These are phyloP conservation scores for Xylaria nigripes DNA, from an alignment of 495 filamentous ascomycete genomes.

Conservation along the genomic window DNA sequence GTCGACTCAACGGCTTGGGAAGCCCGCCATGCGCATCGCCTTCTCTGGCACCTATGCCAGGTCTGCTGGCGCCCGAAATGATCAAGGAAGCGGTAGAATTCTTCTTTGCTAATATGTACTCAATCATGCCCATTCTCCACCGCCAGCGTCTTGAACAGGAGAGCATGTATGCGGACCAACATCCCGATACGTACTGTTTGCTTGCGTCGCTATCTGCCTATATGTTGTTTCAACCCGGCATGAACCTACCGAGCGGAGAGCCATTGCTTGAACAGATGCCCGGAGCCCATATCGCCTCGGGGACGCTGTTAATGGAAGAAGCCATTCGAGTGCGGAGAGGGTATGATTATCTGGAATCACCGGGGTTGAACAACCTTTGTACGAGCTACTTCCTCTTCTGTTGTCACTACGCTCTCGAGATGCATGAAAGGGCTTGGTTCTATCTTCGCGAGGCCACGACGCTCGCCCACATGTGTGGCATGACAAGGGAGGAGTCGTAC, in stretches of 20 bases:
- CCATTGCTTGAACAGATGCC: conserved; percentile 47
- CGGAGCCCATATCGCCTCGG: conserved; percentile 45
- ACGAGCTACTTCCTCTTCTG: conserved; percentile 79
- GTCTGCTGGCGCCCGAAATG: conserved; percentile 51
- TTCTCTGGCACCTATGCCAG: conserved; percentile 42
- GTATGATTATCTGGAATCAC: conserved; percentile 63
- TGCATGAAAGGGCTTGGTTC: conserved; percentile 66
- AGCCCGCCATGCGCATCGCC: conserved; percentile 37
- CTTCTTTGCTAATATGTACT: conserved; percentile 77
- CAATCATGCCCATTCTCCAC: conserved; percentile 73
- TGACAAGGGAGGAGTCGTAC: conserved; percentile 57
- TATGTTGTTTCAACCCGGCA: conserved; percentile 77
- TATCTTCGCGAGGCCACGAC: conserved; percentile 66
- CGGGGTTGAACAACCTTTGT: conserved; percentile 58
- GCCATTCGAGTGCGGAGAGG: conserved; percentile 64
- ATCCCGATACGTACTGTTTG: conserved; percentile 70
- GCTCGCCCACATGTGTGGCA: conserved; percentile 45
- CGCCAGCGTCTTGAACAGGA: conserved; percentile 58
- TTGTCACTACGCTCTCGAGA: conserved; percentile 63
- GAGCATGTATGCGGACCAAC: conserved; percentile 53
- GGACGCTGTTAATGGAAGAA: conserved; percentile 65
- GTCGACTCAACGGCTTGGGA: conserved; percentile 35
- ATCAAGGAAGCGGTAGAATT: conserved; percentile 68
- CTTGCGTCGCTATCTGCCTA: conserved; percentile 72
- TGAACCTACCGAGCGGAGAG: conserved; percentile 49